Base-by-base conservation (phyloP, 768 basidiomycete species). In the Udeniomyces megalosporus region DNA sequence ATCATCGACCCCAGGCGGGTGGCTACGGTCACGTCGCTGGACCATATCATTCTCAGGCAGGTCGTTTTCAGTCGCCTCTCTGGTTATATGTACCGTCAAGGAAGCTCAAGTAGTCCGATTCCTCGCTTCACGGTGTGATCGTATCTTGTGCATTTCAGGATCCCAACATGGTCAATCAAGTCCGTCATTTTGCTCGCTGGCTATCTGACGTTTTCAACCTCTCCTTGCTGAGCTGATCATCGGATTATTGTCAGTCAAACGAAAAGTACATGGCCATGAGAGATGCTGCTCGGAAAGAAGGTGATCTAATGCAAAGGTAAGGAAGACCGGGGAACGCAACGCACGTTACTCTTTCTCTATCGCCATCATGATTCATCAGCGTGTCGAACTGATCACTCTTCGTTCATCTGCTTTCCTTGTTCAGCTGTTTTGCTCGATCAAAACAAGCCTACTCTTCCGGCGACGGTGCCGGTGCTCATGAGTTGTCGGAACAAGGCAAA, bases 401-500 rank as follows among this genome's bases (percentile, higher is more conserved):
- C 76, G n/a, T n/a, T n/a, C n/a, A n/a, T 73, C 48, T 79, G 76
- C 64, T 88, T 87, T 69, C 15, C 20, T 24, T 14, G 42, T 48
- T 67, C 68, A 54, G 68, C 14, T 63, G 68, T 64, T 72, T 73
- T 56, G 74, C 72, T 5, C 64, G 82, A 68, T 84, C 85, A 66
- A 85, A 86, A 68, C 76, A 81, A 64, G 88, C 88, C 0, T 93
- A 90, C 69, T 12, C 44, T 22, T 53, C 76, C 1, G 81, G 85
- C 2, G 82, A 95, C 67, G 83, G 87, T 14, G 87, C 82, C 0
- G 74, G 75, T 34, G 92, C 92, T 24, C 91, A 96, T 73, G 77
- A 85, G 54, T 78, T 95, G 26, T 86, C 84, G 20, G 80, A 82
- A 62, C 69, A 89, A 71, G 92, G 90, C 20, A 88, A 89, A 71